phyloP scores from a whole-genome alignment of 1,139 yeast genomes.

The Suhomyces atakaporum region DNA sequence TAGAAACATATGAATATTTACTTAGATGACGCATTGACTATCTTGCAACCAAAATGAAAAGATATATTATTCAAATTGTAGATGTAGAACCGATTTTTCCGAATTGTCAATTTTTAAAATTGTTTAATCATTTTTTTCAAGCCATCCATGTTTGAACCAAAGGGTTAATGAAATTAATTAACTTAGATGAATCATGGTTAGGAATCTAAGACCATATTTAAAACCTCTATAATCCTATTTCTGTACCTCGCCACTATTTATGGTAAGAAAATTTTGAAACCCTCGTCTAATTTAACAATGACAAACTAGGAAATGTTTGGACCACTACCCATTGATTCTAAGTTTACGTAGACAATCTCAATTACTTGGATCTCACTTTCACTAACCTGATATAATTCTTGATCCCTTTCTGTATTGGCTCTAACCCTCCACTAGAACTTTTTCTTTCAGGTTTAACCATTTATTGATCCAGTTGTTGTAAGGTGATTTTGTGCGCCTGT shows the following conservation, averaged over 20 bases:
- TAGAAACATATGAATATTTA: conserved; percentile 11
- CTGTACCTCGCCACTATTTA: not conserved
- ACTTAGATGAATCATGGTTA: no score
- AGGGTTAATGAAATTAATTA: no score
- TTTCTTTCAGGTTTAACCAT: not conserved
- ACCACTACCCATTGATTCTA: not conserved
- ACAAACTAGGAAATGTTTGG: conserved; percentile 3
- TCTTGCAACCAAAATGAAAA: conserved; percentile 14
- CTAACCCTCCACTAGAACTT: not conserved
- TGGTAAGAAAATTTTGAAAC: conserved; percentile 6
- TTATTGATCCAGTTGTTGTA: no score
- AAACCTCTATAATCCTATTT: no score
- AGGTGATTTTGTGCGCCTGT: conserved; percentile 1
- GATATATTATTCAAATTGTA: conserved; percentile 12
- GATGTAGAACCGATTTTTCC: no score
- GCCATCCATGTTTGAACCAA: no score
- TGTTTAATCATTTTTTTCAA: no score
- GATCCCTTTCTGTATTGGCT: not conserved
- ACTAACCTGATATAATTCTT: no score
- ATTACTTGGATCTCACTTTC: no score
- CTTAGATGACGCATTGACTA: conserved; percentile 13
- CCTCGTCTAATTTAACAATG: conserved; percentile 12
- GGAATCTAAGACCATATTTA: no score
- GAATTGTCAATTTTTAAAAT: no score
- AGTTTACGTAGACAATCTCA: not conserved